Conservation (phyloP, 768 basidiomycete genomes). For the Austroboletus festivus region DNA sequence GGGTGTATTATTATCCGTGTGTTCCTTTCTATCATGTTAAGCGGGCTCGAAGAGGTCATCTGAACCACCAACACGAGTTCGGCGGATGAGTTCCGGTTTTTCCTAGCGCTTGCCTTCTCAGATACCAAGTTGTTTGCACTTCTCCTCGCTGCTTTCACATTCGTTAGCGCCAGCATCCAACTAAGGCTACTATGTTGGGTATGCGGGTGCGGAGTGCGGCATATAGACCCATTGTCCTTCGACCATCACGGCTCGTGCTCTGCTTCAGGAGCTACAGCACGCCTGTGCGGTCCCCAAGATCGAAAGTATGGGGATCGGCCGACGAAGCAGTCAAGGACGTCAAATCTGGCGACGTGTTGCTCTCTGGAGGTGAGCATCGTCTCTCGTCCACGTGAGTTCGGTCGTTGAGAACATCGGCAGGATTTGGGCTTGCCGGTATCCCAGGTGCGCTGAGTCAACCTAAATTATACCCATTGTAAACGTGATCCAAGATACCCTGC, state of each 20-base stretch:
- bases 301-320: conserved; percentile 76
- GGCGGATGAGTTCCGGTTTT: conserved; percentile 28
- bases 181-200: conserved; percentile 25
- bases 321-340: conserved; percentile 84
- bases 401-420: conserved; percentile 35
- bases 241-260: conserved; percentile 10
- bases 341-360: conserved; percentile 72
- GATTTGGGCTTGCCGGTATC: conserved; percentile 87
- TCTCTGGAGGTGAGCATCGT: conserved; percentile 69
- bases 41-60: conserved; percentile 4
- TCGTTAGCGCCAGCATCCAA: conserved; percentile 1
- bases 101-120: background rate
- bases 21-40: conserved; percentile 12
- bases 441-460: conserved; percentile 71
- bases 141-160: background rate
- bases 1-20: too few species aligned
- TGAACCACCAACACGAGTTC: conserved; percentile 13
- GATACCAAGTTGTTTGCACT: too few species aligned
- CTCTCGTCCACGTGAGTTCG: background rate
- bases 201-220: conserved; percentile 12
- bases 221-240: conserved; percentile 16
- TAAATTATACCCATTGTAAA: too few species aligned
- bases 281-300: conserved; percentile 29
- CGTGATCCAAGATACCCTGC: conserved; percentile 63
- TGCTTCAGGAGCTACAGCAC: conserved; percentile 27